Base-by-base conservation (phyloP, 306 rosid species). In the Glycine tomentella region DNA sequence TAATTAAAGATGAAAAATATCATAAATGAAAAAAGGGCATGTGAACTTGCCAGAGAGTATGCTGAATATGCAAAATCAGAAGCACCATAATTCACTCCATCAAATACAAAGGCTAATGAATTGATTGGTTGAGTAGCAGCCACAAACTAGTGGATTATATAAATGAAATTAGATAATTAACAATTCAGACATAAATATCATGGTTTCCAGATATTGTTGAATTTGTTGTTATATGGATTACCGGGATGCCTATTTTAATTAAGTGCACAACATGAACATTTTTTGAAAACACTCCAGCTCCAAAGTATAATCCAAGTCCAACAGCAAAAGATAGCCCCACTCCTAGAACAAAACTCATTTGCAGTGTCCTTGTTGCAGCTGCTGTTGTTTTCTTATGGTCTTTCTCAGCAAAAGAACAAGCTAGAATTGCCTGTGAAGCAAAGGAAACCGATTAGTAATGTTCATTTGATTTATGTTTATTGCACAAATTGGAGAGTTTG, bases 71-170 rank as follows among this genome's bases (percentile, higher is more conserved):
- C 97, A 87, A 92, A 95, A 81, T 95, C 99, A 44, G 99, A 91
- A 69, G 99, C 95, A 20, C 99, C 99, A 74, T 89, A 95, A 84
- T 92, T 95, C 51, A 95, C 94, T n/a, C 97, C 99, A 83, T 95
- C 99, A 64, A 95, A 95, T 13, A 92, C 97, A 65, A 95, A 95
- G 16, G 97, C 93, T 53, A 95, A 86, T n/a, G 99, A 81, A 68
- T 95, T 95, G 81, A 95, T 80, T 12, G 99, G 95, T 82, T 95
- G 99, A 52, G 99, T 92, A 31, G 92, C 97, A 80, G 97, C 97
- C 17, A 95, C 89, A 76, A 95, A 90, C 98, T 95, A 87, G 38
- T 85, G 55, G 6, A 34, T 5, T 6, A 63, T 6, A 36, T 6
- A 14, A 14, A 64, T 1, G 11, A 36, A 36, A 14, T 13, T 64